Percentiles rank a stretch among this genome's conserved stretches.
These are phyloP conservation scores for Gardenia jasminoides DNA, from an alignment of 257 asterid species.

Conservation along the genomic window DNA sequence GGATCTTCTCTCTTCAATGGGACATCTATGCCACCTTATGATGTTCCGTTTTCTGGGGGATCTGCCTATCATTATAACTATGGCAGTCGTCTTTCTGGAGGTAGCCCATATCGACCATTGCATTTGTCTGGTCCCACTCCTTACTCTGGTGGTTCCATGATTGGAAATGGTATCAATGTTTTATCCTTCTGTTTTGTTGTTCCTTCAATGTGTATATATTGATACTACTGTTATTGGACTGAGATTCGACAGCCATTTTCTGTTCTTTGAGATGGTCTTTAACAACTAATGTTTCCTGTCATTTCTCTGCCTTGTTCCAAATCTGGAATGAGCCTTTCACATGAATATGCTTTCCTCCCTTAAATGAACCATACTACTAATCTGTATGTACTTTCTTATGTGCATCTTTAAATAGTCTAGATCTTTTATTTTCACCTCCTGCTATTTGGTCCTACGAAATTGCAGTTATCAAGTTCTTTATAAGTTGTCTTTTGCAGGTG, in stretches of 20 bases:
- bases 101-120: conserved; percentile 74
- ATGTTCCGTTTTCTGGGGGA: conserved; percentile 78
- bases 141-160: conserved; percentile 63
- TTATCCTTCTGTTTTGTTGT: not conserved
- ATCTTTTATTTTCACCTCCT: not conserved
- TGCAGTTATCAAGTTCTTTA: not conserved
- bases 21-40: conserved; percentile 73
- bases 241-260: not conserved
- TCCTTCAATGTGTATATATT: not conserved
- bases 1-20: conserved; percentile 74
- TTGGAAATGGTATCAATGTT: conserved; percentile 54
- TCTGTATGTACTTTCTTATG: not conserved
- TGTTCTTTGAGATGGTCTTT: not conserved
- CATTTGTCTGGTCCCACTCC: conserved; percentile 72
- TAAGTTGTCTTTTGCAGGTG: conserved; percentile 43
- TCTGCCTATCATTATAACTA: conserved; percentile 76
- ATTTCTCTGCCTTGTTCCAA: not conserved
- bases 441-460: not conserved
- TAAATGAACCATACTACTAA: not conserved
- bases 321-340: not conserved
- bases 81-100: conserved; percentile 75
- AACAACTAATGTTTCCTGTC: not conserved
- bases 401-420: not conserved
- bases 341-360: not conserved
- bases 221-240: not conserved